Evolutionary conservation across 2,329 filamentous ascomycete species (phyloP).

Genomic region (Aspergillus neotritici): DNA sequence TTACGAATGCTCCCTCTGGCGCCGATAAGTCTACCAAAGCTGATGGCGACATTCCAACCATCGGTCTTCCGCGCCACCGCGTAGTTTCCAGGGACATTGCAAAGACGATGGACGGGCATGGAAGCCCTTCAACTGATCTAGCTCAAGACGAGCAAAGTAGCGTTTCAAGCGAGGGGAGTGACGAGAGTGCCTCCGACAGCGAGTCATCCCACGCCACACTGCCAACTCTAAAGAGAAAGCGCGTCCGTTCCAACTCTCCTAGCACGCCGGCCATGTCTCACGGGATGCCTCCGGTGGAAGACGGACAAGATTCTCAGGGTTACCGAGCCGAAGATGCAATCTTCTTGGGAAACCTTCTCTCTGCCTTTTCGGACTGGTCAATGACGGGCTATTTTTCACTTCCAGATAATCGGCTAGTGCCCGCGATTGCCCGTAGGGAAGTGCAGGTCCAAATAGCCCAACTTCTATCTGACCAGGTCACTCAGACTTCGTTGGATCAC

Average conservation of each 20-base stretch:
- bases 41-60: slow-evolving; percentile 31
- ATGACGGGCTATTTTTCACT: slow-evolving; percentile 37
- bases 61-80: slow-evolving; percentile 31
- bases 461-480: slow-evolving; percentile 39
- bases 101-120: slow-evolving; percentile 5
- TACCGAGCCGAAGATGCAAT: slow-evolving; percentile 27
- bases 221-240: slow-evolving; percentile 30
- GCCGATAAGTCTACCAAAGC: slow-evolving; percentile 5
- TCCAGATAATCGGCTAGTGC: slow-evolving; percentile 25
- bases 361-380: slow-evolving; percentile 36
- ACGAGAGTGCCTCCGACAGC: slow-evolving; percentile 20
- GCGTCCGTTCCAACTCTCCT: slow-evolving; percentile 28
- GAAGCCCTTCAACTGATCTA: slow-evolving; percentile 6
- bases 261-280: slow-evolving; percentile 26
- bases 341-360: slow-evolving; percentile 36
- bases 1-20: slow-evolving; percentile 16
- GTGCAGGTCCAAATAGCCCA: slow-evolving; percentile 37
- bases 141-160: slow-evolving; percentile 21
- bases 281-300: slow-evolving; percentile 18
- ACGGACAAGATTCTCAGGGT: slow-evolving; percentile 15
- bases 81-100: not conserved
- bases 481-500: slow-evolving; percentile 41
- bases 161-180: slow-evolving; percentile 24
- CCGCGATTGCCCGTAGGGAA: slow-evolving; percentile 31
- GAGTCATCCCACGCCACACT: slow-evolving; percentile 15